Percentiles rank a stretch among this genome's conserved stretches.
Conservation (phyloP, 1,284 basidiomycete species). For the Apiotrichum brassicae region DNA sequence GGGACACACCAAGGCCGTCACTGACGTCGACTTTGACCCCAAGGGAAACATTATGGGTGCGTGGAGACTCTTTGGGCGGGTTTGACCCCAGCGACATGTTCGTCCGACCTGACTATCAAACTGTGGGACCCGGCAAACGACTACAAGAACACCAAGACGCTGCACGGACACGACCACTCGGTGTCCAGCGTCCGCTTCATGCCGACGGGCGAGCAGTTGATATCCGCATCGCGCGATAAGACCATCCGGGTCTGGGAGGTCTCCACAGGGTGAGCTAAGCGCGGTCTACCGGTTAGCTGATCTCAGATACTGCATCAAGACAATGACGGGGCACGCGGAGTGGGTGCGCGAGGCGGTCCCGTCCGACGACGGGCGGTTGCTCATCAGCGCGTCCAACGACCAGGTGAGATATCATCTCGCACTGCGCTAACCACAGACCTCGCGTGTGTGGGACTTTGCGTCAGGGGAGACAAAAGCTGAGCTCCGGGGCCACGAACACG, state of each 20-base stretch:
- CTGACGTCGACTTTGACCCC: conserved; percentile 79
- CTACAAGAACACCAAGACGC: conserved; percentile 78
- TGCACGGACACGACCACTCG: conserved; percentile 85
- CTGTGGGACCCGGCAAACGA: conserved; percentile 85
- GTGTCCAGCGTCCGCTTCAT: conserved; percentile 78
- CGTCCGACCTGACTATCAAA: conserved; percentile 82
- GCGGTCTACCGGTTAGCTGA: background rate
- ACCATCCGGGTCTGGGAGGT: conserved; percentile 83
- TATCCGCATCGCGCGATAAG: conserved; percentile 79
- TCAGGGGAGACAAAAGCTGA: conserved; percentile 74
- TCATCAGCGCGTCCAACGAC: conserved; percentile 78
- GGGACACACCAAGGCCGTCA: conserved; percentile 82
- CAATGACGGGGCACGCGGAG: conserved; percentile 58
- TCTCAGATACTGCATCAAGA: conserved; percentile 56
- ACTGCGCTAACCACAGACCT: conserved; percentile 54
- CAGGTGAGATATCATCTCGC: conserved; percentile 53
- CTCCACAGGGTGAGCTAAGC: conserved; percentile 60
- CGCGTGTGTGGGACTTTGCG: conserved; percentile 69
- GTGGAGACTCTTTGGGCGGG: conserved; percentile 19
- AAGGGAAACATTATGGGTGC: conserved; percentile 72
- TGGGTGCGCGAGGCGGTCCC: conserved; percentile 66
- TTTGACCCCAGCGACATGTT: conserved; percentile 66
- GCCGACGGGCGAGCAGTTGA: conserved; percentile 72
- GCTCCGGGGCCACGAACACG: conserved; percentile 79
- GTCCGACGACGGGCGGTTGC: conserved; percentile 65